phyloP scores from a whole-genome alignment of 768 basidiomycete species.

The Lactifluus hygrophoroides region DNA sequence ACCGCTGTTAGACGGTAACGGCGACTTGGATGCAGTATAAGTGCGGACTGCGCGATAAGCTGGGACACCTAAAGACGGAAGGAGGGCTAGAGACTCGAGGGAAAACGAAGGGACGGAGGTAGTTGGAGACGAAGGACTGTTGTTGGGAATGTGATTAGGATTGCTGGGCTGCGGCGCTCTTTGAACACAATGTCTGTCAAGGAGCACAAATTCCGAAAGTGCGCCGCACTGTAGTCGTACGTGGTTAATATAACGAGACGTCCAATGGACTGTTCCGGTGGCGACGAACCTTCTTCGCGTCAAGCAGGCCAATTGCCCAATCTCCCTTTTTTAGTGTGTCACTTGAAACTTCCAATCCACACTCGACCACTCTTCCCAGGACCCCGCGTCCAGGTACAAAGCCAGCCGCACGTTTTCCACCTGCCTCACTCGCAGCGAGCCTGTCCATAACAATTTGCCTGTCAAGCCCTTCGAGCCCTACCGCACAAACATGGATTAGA shows the following conservation, averaged over 20 bases:
- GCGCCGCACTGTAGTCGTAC: conserved; percentile 56
- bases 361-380: conserved; percentile 74
- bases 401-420: conserved; percentile 32
- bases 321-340: conserved; percentile 64
- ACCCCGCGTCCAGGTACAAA: conserved; percentile 86
- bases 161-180: conserved; percentile 48
- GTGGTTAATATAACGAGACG: conserved; percentile 19
- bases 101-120: conserved; percentile 9
- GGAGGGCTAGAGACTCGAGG: conserved; percentile 46
- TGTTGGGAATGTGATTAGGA: conserved; percentile 27
- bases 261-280: conserved; percentile 1
- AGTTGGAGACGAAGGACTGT: conserved; percentile 21
- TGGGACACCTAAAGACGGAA: conserved; percentile 72
- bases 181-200: conserved; percentile 70
- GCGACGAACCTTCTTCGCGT: conserved; percentile 60
- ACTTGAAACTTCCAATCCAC: conserved; percentile 68
- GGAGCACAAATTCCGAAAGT: conserved; percentile 79
- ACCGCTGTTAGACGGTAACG: conserved; percentile 19
- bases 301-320: conserved; percentile 77
- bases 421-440: conserved; percentile 22
- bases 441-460: conserved; percentile 50
- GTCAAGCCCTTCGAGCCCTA: conserved; percentile 73
- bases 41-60: conserved; percentile 77
- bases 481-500: conserved; percentile 86
- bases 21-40: conserved; percentile 18